phyloP scores from a whole-genome alignment of 2,329 filamentous ascomycete genomes.

The Talaromyces sp. region DNA sequence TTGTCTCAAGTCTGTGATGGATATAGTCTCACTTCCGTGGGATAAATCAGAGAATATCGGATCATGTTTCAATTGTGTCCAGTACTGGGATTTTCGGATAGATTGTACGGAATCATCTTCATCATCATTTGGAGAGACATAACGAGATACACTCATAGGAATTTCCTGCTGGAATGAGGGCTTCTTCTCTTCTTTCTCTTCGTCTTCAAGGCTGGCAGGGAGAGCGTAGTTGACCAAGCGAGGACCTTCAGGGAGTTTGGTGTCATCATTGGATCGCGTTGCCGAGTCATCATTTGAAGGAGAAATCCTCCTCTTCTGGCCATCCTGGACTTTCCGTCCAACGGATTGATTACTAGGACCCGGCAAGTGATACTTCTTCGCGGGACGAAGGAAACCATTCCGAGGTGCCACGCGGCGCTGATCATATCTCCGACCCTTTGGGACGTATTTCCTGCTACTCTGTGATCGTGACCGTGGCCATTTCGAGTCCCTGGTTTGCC shows the following conservation, averaged over 20 bases:
- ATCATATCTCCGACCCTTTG: constrained; percentile 4
- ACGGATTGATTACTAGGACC: not conserved
- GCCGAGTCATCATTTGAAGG: not conserved
- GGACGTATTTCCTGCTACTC: constrained; percentile 1
- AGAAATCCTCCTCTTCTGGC: not conserved
- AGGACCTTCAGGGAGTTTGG: constrained; percentile 18
- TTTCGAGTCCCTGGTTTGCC: not conserved
- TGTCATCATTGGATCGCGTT: not conserved
- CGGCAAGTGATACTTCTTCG: not conserved
- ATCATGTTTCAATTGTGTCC: constrained; percentile 47
- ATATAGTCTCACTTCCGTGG: constrained; percentile 36
- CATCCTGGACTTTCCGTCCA: not conserved
- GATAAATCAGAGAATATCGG: constrained; percentile 47
- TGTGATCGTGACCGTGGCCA: constrained; percentile 10
- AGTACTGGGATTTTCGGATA: constrained; percentile 47
- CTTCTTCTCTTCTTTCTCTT: constrained; percentile 1
- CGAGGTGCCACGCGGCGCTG: not conserved
- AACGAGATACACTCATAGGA: constrained; percentile 45
- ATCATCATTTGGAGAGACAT: constrained; percentile 42
- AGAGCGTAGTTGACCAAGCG: constrained; percentile 24
- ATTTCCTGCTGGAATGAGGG: not conserved
- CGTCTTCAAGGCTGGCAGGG: constrained; percentile 25
- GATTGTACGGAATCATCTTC: constrained; percentile 42
- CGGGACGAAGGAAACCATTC: not conserved
- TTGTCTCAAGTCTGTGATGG: constrained; percentile 40